Conservation (phyloP, 75 land plant genomes). For the Chamaecyparis obtusa region DNA sequence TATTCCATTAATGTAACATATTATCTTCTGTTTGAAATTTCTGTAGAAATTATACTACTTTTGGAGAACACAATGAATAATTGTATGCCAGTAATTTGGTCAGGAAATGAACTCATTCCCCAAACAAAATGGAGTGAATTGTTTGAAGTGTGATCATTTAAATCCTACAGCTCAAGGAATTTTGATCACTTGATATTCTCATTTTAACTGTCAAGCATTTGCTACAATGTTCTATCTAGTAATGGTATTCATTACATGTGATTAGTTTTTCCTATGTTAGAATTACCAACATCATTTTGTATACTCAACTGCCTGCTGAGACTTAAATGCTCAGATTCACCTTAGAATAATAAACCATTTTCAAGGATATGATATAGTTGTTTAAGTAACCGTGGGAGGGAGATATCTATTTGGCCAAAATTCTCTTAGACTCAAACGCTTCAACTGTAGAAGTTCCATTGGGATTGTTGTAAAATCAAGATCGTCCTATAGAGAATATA, state of each 20-base stretch:
- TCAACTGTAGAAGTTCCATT: not conserved
- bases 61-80: not conserved
- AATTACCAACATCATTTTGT: not conserved
- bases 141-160: not conserved
- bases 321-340: not conserved
- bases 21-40: not conserved
- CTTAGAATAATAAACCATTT: not conserved
- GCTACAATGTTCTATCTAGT: not conserved
- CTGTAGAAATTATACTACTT: not conserved
- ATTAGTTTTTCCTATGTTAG: not conserved
- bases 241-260: not conserved
- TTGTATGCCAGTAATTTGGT: not conserved
- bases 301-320: not conserved
- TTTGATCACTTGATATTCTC: not conserved
- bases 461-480: no score
- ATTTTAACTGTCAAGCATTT: not conserved
- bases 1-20: not conserved
- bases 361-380: not conserved
- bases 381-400: not conserved
- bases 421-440: not conserved
- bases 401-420: not conserved
- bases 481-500: no score
- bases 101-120: not conserved
- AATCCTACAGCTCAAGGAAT: not conserved
- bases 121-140: not conserved